Base-by-base conservation (phyloP, 2,329 filamentous ascomycete species). In the Aaosphaeria arxii region DNA sequence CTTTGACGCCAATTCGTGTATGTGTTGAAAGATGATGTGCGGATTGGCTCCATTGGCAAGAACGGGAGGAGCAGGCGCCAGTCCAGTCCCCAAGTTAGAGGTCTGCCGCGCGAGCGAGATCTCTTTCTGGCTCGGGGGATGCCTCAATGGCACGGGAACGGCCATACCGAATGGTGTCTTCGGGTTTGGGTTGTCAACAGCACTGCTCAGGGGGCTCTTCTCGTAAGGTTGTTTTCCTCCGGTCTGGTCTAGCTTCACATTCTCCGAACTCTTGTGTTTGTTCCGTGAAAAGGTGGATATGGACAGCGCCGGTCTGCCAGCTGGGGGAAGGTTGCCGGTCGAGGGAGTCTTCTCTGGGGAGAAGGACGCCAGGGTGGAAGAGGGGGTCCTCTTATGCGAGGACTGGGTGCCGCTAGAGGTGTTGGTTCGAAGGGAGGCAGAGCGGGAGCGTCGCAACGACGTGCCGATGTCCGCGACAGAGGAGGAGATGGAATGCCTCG, bases 1-100 rank as follows among this genome's bases (percentile, higher is more conserved):
- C 76, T 99, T 99, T 49, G 87, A 86, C 35, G 89, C 87, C 59
- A 89, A 83, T 51, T 97, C 92, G 49, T 92, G 88, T 52, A 99
- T 83, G 54, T 84, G 80, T 57, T 84, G 78, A 66, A 82, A 85
- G 47, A 85, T 75, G 42, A 77, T 73, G 50, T 77, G 72, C 6
- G 82, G 80, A 54, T 77, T 81, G 67, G 60, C 51, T 43, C 74
- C 53, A 65, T 66, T 49, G 59, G 62, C 47, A 9, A 36, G n/a
- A 3, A n/a, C 9, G 61, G 70, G 39, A 56, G 58, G 43, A 9
- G 67, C 63, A 5, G 62, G 57, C 2, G 65, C 61, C 0, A 64
- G 58, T 0, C 62, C 63, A 43, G 31, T 9, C 3, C 7, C 46
- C 38, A 42, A 43, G 13, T 46, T 44, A 24, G 40, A 60, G 53